Conservation (phyloP, 768 basidiomycete species). For the Amanita phalloides region DNA sequence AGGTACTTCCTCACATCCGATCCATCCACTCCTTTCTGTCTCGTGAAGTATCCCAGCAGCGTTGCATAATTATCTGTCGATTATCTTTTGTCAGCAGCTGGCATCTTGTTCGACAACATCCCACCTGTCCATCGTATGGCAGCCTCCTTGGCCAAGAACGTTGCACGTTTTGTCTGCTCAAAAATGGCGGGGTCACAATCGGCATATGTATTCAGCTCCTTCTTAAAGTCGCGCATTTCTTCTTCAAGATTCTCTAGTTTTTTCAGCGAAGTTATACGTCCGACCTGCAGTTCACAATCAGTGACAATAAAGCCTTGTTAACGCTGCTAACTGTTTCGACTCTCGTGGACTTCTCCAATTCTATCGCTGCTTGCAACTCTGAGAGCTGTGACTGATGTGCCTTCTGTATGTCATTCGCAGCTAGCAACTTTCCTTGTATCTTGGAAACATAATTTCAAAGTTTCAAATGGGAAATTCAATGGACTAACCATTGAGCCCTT, state of each 20-base stretch:
- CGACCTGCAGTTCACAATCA: slow-evolving; percentile 29
- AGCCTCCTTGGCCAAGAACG: slow-evolving; percentile 73
- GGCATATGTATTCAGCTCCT: slow-evolving; percentile 69
- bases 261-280: slow-evolving; percentile 42
- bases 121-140: slow-evolving; percentile 83
- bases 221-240: slow-evolving; percentile 39
- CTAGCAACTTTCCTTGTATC: slow-evolving; percentile 47
- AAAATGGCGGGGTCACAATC: slow-evolving; percentile 78
- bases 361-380: slow-evolving; percentile 38
- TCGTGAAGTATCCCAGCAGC: slow-evolving; percentile 53
- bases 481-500: slow-evolving; percentile 58
- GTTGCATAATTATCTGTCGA: slow-evolving; percentile 58
- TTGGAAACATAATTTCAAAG: slow-evolving; percentile 13
- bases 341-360: slow-evolving; percentile 40
- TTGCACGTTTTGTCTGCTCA: slow-evolving; percentile 65
- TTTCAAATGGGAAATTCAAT: neutral
- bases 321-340: slow-evolving; percentile 40
- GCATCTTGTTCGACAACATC: slow-evolving; percentile 11
- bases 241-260: slow-evolving; percentile 37
- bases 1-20: slow-evolving; percentile 60
- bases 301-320: neutral
- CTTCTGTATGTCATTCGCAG: slow-evolving; percentile 35
- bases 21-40: slow-evolving; percentile 43
- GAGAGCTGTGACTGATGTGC: slow-evolving; percentile 33
- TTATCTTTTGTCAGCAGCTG: neutral